These are phyloP conservation scores for Termitomyces sp. DNA, from an alignment of 768 basidiomycete species.

Conservation along the genomic window DNA sequence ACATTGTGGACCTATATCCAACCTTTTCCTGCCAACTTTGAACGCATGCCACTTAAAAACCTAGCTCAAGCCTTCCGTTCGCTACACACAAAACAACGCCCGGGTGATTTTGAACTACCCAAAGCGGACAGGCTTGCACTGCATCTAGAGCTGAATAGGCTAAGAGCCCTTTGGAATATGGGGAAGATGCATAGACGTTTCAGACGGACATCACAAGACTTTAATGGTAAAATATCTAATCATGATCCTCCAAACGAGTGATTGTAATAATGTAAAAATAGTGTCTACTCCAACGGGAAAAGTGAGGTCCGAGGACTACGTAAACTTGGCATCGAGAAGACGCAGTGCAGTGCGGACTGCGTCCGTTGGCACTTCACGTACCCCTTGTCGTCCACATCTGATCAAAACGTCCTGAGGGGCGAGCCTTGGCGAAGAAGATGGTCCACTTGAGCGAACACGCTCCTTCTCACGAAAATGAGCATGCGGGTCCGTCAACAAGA, in stretches of 20 bases:
- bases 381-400: slow-evolving; percentile 57
- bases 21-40: slow-evolving; percentile 54
- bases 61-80: slow-evolving; percentile 48
- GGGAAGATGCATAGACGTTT: not conserved
- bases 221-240: not conserved
- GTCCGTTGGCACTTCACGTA: slow-evolving; percentile 69
- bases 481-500: slow-evolving; percentile 53
- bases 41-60: slow-evolving; percentile 38
- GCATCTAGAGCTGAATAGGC: slow-evolving; percentile 30
- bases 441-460: slow-evolving; percentile 18
- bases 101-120: slow-evolving; percentile 22
- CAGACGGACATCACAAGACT: not conserved
- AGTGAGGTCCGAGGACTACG: slow-evolving; percentile 20
- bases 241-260: not conserved
- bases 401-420: slow-evolving; percentile 61
- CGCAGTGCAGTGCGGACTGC: slow-evolving; percentile 75
- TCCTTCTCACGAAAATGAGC: slow-evolving; percentile 49
- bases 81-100: slow-evolving; percentile 22
- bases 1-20: slow-evolving; percentile 63
- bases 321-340: slow-evolving; percentile 65
- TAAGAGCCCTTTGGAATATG: slow-evolving; percentile 11
- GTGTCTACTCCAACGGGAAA: not conserved
- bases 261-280: slow-evolving; percentile 3
- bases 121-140: slow-evolving; percentile 33
- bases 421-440: slow-evolving; percentile 45